phyloP scores from a whole-genome alignment of 179 eudicot genomes.

The Monotropa hypopitys region DNA sequence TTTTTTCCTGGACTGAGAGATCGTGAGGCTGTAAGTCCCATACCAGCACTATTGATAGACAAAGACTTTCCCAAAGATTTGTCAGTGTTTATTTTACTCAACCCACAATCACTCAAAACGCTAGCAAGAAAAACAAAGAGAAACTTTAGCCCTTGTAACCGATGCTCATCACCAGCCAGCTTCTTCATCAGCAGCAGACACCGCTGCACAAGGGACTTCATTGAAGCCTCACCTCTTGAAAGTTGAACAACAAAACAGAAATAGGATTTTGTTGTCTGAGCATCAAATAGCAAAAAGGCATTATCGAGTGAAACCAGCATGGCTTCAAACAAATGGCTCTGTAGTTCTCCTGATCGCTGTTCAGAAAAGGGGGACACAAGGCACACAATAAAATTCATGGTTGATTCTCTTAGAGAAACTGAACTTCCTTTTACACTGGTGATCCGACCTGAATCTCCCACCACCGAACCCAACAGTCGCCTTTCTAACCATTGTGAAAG shows the following conservation, averaged over 20 bases:
- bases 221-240: slow-evolving; percentile 53
- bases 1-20: slow-evolving; percentile 55
- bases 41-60: slow-evolving; percentile 32
- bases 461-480: slow-evolving; percentile 50
- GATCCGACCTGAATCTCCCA: slow-evolving; percentile 34
- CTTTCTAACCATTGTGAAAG: slow-evolving; percentile 80
- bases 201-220: slow-evolving; percentile 58
- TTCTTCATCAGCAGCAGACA: slow-evolving; percentile 61
- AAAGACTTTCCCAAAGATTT: slow-evolving; percentile 43
- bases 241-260: slow-evolving; percentile 68
- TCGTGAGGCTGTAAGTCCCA: slow-evolving; percentile 34
- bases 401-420: slow-evolving; percentile 61
- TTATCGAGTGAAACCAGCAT: slow-evolving; percentile 55
- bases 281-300: slow-evolving; percentile 63
- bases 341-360: slow-evolving; percentile 36
- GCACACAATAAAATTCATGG: slow-evolving; percentile 60
- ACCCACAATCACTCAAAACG: slow-evolving; percentile 59
- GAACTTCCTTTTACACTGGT: slow-evolving; percentile 49
- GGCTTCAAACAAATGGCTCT: slow-evolving; percentile 56
- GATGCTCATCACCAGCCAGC: slow-evolving; percentile 64
- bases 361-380: slow-evolving; percentile 52
- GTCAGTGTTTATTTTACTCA: slow-evolving; percentile 26
- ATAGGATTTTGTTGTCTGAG: slow-evolving; percentile 59
- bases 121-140: slow-evolving; percentile 61
- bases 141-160: slow-evolving; percentile 75